Evolutionary conservation across 164 flowering plant genomes (phyloP).

Genomic region (Berberis vulgaris): DNA sequence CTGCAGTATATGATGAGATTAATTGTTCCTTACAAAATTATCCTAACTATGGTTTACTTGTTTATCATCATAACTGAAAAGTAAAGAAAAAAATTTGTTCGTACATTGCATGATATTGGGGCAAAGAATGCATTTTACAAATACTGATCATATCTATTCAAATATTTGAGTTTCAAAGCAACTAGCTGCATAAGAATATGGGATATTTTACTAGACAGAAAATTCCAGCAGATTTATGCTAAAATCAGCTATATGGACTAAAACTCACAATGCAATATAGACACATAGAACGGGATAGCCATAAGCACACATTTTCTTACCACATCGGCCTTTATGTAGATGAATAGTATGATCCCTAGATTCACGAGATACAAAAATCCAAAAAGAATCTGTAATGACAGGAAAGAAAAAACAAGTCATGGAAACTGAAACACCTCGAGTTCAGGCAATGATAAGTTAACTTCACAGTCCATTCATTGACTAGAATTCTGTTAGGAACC

Average conservation of each 20-base stretch:
- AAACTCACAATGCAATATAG: neutral
- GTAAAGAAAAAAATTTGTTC: too few species aligned
- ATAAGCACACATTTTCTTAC: conserved; percentile 28
- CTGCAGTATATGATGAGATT: too few species aligned
- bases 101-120: neutral
- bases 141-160: neutral
- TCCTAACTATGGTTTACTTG: too few species aligned
- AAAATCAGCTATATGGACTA: too few species aligned
- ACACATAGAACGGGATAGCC: neutral
- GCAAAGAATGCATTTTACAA: neutral
- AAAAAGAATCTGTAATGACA: conserved; percentile 66
- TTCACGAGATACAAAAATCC: conserved; percentile 66
- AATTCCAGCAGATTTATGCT: too few species aligned
- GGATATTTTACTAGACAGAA: neutral
- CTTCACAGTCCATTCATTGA: too few species aligned
- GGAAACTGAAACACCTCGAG: too few species aligned
- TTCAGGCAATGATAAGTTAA: too few species aligned
- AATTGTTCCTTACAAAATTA: too few species aligned
- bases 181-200: neutral
- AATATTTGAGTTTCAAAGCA: too few species aligned
- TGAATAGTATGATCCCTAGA: conserved; percentile 59
- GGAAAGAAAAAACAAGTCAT: neutral
- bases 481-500: too few species aligned
- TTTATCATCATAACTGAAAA: too few species aligned
- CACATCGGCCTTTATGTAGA: conserved; percentile 80